Conservation (phyloP, 169 alveolate species). For the Cryptosporidium parvum region DNA sequence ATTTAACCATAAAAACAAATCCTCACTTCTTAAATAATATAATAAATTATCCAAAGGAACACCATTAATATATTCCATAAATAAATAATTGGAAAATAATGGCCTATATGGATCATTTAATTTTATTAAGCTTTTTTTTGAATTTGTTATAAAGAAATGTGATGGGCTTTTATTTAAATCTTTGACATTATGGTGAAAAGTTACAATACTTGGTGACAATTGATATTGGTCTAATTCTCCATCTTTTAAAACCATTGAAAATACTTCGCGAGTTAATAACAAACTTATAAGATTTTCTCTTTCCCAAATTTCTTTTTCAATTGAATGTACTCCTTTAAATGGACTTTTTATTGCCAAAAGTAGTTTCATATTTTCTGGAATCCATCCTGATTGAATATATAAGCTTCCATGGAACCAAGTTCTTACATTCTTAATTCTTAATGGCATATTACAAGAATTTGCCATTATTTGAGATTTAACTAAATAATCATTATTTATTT, state of each 20-base stretch:
- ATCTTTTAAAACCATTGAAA: not conserved
- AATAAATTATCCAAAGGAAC: conserved; percentile 14
- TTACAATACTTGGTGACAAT: conserved; percentile 47
- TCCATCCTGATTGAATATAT: conserved; percentile 27
- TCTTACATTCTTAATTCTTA: conserved; percentile 27
- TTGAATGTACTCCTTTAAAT: conserved; percentile 56
- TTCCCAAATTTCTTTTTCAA: conserved; percentile 39
- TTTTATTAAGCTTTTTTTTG: conserved; percentile 11
- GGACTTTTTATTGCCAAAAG: conserved; percentile 54
- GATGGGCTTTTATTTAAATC: not conserved
- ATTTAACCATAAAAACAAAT: conserved; percentile 27
- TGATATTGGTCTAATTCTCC: conserved; percentile 14
- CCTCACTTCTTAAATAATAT: conserved; percentile 49
- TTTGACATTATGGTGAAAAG: conserved; percentile 25
- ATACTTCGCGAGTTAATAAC: conserved; percentile 18
- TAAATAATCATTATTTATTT: not conserved
- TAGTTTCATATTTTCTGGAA: conserved; percentile 19
- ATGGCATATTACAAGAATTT: conserved; percentile 21
- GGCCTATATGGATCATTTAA: conserved; percentile 42
- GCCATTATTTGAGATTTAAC: conserved; percentile 26
- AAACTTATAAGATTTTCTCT: conserved; percentile 56
- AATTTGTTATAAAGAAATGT: conserved; percentile 18
- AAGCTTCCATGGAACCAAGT: conserved; percentile 61
- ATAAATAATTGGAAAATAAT: conserved; percentile 42
- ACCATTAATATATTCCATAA: conserved; percentile 61